A percentile compares a stretch with the other conserved stretches of the same genome.
These are phyloP conservation scores for Biancaea sappan DNA, from an alignment of 306 rosid genomes.

Conservation along the genomic window DNA sequence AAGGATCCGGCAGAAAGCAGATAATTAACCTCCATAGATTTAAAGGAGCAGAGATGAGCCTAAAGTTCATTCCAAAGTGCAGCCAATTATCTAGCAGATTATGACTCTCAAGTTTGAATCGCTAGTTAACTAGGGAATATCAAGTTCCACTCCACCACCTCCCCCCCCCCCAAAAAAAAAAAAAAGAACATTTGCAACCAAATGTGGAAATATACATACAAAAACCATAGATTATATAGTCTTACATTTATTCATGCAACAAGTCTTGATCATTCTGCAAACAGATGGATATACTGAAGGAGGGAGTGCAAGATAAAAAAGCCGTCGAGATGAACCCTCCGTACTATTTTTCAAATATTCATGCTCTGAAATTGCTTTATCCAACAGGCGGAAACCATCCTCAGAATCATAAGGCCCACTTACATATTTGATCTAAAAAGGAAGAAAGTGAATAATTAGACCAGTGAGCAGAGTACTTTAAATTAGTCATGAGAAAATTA, in stretches of 20 bases:
- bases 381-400: constrained; percentile 77
- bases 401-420: constrained; percentile 85
- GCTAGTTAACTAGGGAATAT: not conserved
- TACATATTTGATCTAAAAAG: constrained; percentile 75
- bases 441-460: constrained; percentile 30
- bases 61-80: constrained; percentile 4
- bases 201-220: not conserved
- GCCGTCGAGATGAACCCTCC: constrained; percentile 81
- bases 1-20: constrained; percentile 14
- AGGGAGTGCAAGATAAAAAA: constrained; percentile 98
- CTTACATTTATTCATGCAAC: constrained; percentile 88
- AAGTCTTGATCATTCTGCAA: constrained; percentile 80
- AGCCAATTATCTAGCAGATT: constrained; percentile 4
- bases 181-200: constrained; percentile 8
- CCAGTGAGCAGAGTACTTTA: not conserved
- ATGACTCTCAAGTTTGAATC: not conserved
- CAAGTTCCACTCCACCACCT: not conserved
- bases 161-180: not conserved
- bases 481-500: not conserved
- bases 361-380: constrained; percentile 75
- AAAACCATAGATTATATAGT: constrained; percentile 34
- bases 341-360: constrained; percentile 56
- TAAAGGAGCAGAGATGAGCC: not conserved
- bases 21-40: not conserved
- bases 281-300: constrained; percentile 98